Percentiles rank a stretch among this genome's conserved stretches.
phyloP scores from a whole-genome alignment of 768 basidiomycete genomes.

The Calocera cornea region DNA sequence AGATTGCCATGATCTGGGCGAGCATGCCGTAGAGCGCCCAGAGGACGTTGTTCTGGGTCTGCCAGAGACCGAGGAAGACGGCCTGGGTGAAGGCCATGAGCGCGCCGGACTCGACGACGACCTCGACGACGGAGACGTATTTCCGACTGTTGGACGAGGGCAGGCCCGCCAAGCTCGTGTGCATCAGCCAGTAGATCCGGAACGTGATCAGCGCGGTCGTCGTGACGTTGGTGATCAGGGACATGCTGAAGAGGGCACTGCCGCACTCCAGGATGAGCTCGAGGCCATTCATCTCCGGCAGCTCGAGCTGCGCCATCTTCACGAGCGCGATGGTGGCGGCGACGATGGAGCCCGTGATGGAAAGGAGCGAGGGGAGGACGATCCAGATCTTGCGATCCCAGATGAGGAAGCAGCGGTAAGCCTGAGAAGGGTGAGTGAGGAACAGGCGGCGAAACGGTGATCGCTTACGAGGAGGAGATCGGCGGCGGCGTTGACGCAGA shows the following conservation, averaged over 20 bases:
- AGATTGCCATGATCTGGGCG: not conserved
- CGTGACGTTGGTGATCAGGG: not conserved
- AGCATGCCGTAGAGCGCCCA: not conserved
- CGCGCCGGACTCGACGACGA: slow-evolving; percentile 4
- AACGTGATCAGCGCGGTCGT: slow-evolving; percentile 1
- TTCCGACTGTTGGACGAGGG: not conserved
- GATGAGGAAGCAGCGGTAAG: slow-evolving; percentile 4
- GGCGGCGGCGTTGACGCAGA: not conserved
- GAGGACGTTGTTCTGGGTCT: slow-evolving; percentile 2
- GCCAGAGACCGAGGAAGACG: not conserved
- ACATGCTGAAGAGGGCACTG: slow-evolving; percentile 4
- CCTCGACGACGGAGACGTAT: slow-evolving; percentile 3
- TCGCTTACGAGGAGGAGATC: not conserved
- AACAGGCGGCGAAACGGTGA: too few species aligned
- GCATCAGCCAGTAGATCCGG: slow-evolving; percentile 3
- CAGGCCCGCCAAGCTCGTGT: not conserved
- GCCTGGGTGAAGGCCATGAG: slow-evolving; percentile 4
- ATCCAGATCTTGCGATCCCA: slow-evolving; percentile 2
- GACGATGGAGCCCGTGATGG: slow-evolving; percentile 2
- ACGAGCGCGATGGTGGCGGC: slow-evolving; percentile 1
- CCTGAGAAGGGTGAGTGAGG: not conserved
- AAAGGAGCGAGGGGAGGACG: not conserved
- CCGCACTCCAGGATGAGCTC: not conserved
- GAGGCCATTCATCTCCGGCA: not conserved
- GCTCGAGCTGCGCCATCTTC: not conserved